A percentile compares a stretch with the other conserved stretches of the same genome.
Conservation (phyloP, 352 stramenopile species). For the Phytopythium mirpurense region DNA sequence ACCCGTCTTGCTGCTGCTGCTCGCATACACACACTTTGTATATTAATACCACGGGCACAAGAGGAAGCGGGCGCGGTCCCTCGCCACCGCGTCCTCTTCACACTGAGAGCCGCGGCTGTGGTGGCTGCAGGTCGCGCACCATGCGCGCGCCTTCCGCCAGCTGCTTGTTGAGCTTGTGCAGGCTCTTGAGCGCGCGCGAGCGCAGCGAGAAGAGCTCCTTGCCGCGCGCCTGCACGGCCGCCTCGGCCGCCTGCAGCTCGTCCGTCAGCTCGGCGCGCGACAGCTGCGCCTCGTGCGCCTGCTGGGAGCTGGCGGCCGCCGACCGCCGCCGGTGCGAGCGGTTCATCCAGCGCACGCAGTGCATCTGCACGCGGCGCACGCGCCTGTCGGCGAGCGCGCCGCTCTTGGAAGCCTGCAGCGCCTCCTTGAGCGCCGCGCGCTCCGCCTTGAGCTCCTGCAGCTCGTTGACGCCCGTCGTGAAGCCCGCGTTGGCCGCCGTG, state of each 20-base stretch:
- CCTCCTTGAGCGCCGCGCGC: constrained; percentile 37
- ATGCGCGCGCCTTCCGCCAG: constrained; percentile 31
- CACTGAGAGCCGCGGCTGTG: neutral
- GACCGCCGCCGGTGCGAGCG: constrained; percentile 40
- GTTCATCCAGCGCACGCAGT: constrained; percentile 66
- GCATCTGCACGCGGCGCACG: constrained; percentile 50
- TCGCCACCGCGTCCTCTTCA: neutral
- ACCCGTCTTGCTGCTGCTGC: constrained; percentile 1
- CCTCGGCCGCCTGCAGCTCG: constrained; percentile 36
- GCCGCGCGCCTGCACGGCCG: constrained; percentile 27
- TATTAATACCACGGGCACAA: neutral
- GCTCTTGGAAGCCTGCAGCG: constrained; percentile 39
- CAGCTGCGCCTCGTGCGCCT: constrained; percentile 32
- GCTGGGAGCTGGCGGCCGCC: constrained; percentile 24
- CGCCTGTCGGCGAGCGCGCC: constrained; percentile 45
- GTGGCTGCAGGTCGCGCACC: constrained; percentile 19
- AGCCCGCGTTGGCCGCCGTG: constrained; percentile 22
- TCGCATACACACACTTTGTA: neutral
- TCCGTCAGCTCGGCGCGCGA: constrained; percentile 43
- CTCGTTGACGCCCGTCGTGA: constrained; percentile 29
- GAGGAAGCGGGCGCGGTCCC: too few relatives aligned
- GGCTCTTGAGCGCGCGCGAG: constrained; percentile 41
- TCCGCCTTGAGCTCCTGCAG: constrained; percentile 45
- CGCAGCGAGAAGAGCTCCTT: constrained; percentile 46
- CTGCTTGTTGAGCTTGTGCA: constrained; percentile 38